Base-by-base conservation (phyloP, 164 flowering plant genomes). In the Akebia trifoliata region DNA sequence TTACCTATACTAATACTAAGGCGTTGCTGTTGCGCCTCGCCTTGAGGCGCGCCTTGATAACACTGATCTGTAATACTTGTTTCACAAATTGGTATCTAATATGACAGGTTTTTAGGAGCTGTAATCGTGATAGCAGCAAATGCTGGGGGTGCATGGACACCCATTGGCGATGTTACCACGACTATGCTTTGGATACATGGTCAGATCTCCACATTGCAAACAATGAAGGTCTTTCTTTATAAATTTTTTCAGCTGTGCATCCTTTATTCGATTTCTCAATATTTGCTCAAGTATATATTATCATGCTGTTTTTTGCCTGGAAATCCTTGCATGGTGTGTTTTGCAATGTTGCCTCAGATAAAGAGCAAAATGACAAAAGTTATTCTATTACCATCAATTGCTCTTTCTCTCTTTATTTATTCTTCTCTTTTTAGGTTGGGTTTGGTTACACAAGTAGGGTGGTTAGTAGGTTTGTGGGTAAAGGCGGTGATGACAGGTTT, bases 111-210 rank as follows among this genome's bases (percentile, higher is more conserved):
- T 59, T 76, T 93, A 18, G 98, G 98, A 67, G 98, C 91, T 67
- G 98, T 93, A 46, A 84, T 93, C 45, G 98, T 93, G 36, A 81
- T 93, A 73, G 97, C 98, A 25, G 97, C 98, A 56, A 93, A 93
- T 82, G 91, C 98, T 59, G 98, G 98, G 67, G 98, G 98, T 70
- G 98, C 98, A 47, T 93, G 98, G 98, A 87, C 97, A 30, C 98
- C 97, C 3, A 93, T 93, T 66, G 98, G 98, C 67, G 98, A 93
- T 69, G 94, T 93, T 48, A 93, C 98, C 29, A 93, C 98, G 20
- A 85, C 98, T 32, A 93, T 93, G 98, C 72, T 93, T 45, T 93
- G 98, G 98, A 87, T 93, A 54, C 98, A 93, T 71, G 98, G 98
- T 65, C 98, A 93, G 68, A 87, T 93, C 74, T 75, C 98, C 62